Evolutionary conservation across 257 asterid species (phyloP).

Genomic region (Penstemon barbatus): DNA sequence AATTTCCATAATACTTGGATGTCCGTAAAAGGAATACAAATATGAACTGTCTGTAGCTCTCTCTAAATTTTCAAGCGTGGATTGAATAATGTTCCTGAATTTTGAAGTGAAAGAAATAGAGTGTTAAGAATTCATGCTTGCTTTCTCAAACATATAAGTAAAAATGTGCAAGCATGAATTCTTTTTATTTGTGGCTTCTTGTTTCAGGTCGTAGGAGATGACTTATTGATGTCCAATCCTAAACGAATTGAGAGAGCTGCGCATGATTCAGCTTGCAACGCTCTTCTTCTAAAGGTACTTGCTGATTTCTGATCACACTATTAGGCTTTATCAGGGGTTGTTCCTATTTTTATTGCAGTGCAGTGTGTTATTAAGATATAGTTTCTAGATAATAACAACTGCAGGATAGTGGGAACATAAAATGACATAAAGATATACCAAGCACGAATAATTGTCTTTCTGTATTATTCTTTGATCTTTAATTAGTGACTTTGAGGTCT

Average conservation of each 20-base stretch:
- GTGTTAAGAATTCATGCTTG: neutral
- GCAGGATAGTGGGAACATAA: neutral
- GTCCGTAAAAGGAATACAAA: neutral
- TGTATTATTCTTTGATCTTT: neutral
- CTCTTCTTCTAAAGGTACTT: slow-evolving; percentile 84
- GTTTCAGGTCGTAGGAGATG: slow-evolving; percentile 92
- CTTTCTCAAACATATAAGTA: slow-evolving; percentile 8
- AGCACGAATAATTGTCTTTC: neutral
- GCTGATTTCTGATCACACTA: slow-evolving; percentile 24
- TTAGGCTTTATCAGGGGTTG: slow-evolving; percentile 6
- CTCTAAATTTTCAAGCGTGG: neutral
- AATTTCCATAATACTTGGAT: neutral
- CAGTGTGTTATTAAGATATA: neutral
- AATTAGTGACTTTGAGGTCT: slow-evolving; percentile 3
- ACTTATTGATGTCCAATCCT: slow-evolving; percentile 80
- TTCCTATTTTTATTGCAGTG: neutral
- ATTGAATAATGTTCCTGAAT: neutral
- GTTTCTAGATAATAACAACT: slow-evolving; percentile 2
- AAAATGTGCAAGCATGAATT: slow-evolving; percentile 10
- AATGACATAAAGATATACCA: neutral
- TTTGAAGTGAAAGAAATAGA: neutral
- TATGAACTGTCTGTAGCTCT: neutral
- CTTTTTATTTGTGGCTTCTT: slow-evolving; percentile 18
- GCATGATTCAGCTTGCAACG: slow-evolving; percentile 79
- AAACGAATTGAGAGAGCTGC: slow-evolving; percentile 91